Conservation (phyloP, 2,329 filamentous ascomycete species). For the Neocucurbitaria cava region DNA sequence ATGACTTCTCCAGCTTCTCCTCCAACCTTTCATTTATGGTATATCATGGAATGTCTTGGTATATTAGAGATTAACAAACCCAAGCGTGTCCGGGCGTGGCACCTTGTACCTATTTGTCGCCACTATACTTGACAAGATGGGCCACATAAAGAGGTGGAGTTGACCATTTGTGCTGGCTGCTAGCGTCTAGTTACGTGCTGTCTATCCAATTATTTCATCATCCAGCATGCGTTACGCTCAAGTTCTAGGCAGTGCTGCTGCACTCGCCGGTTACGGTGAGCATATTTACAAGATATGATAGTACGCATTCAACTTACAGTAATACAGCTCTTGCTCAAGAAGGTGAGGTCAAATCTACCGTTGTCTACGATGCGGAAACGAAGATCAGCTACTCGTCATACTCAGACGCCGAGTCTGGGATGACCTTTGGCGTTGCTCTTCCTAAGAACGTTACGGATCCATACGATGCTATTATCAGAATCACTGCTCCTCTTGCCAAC, state of each 20-base stretch:
- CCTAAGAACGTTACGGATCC: constrained; percentile 37
- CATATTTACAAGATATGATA: background rate
- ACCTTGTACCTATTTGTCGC: constrained; percentile 15
- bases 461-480: constrained; percentile 41
- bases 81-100: constrained; percentile 15
- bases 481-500: constrained; percentile 34
- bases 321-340: constrained; percentile 36
- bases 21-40: constrained; percentile 34
- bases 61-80: constrained; percentile 26
- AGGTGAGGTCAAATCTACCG: constrained; percentile 37
- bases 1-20: constrained; percentile 12
- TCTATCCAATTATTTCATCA: constrained; percentile 3
- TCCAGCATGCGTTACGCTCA: constrained; percentile 38
- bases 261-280: constrained; percentile 36
- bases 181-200: constrained; percentile 8
- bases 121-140: constrained; percentile 8
- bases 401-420: constrained; percentile 34
- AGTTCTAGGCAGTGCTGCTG: constrained; percentile 35
- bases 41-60: constrained; percentile 27
- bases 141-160: constrained; percentile 32
- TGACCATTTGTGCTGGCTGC: constrained; percentile 6
- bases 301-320: constrained; percentile 11
- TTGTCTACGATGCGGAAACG: constrained; percentile 38
- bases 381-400: constrained; percentile 43
- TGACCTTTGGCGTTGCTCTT: constrained; percentile 41